Percentiles rank a stretch among this genome's conserved stretches.
These are phyloP conservation scores for Chrysoporthe deuterocubensis DNA, from an alignment of 2,329 filamentous ascomycete genomes.

Conservation along the genomic window DNA sequence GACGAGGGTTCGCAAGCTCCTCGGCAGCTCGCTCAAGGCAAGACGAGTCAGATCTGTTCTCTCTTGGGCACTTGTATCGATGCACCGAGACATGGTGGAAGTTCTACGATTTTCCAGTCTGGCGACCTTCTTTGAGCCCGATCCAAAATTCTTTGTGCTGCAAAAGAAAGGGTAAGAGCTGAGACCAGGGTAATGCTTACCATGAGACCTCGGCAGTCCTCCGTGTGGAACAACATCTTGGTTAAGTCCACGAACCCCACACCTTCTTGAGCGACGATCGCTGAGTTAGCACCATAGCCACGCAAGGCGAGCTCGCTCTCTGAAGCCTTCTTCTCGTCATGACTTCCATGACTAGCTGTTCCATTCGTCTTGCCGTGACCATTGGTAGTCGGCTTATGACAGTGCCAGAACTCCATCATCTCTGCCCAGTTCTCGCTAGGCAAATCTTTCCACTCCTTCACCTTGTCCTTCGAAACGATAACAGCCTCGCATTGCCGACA, in stretches of 20 bases:
- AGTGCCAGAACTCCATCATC: slow-evolving; percentile 99
- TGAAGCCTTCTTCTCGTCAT: slow-evolving; percentile 35
- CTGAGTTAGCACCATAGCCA: slow-evolving; percentile 83
- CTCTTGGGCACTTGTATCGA: slow-evolving; percentile 74
- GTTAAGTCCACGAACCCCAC: slow-evolving; percentile 81
- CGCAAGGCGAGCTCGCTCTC: slow-evolving; percentile 59
- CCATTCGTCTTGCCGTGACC: slow-evolving; percentile 53
- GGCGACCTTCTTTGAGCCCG: slow-evolving; percentile 69
- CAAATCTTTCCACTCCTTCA: slow-evolving; percentile 78
- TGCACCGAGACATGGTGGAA: slow-evolving; percentile 58
- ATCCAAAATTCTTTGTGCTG: not conserved
- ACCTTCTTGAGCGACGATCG: slow-evolving; percentile 66
- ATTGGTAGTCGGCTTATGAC: slow-evolving; percentile 75
- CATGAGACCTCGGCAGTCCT: slow-evolving; percentile 61
- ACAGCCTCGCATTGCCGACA: slow-evolving; percentile 30
- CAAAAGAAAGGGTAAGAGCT: not conserved
- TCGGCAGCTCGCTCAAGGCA: slow-evolving; percentile 35
- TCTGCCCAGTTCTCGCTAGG: slow-evolving; percentile 98
- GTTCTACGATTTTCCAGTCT: slow-evolving; percentile 46
- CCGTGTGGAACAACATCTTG: slow-evolving; percentile 71
- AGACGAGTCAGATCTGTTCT: slow-evolving; percentile 41
- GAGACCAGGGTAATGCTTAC: slow-evolving; percentile 38
- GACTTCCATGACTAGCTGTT: slow-evolving; percentile 28
- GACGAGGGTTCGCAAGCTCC: slow-evolving; percentile 42
- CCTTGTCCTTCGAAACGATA: slow-evolving; percentile 33